A percentile compares a stretch with the other conserved stretches of the same genome.
Conservation (phyloP, 176 grass and related monocot species). For the Cenchrus americanus region DNA sequence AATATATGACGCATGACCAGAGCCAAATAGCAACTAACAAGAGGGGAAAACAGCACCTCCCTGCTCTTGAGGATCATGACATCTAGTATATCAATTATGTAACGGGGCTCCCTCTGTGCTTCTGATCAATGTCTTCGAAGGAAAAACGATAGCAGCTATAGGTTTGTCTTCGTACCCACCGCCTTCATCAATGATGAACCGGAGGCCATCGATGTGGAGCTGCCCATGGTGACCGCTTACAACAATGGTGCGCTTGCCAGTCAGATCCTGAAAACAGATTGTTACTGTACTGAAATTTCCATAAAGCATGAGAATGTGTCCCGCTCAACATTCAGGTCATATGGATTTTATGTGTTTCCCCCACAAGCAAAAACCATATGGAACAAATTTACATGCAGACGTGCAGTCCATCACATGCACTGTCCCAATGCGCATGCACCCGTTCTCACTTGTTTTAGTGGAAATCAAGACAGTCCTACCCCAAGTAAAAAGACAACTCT, state of each 20-base stretch:
- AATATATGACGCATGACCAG: background rate
- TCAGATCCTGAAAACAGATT: slow-evolving; percentile 58
- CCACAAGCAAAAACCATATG: slow-evolving; percentile 18
- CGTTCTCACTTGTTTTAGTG: slow-evolving; percentile 34
- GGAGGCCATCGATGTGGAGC: slow-evolving; percentile 71
- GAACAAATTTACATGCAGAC: background rate
- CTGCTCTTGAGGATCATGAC: background rate
- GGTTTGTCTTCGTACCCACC: slow-evolving; percentile 65
- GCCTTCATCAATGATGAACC: slow-evolving; percentile 83
- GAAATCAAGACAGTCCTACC: background rate
- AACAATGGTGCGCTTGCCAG: slow-evolving; percentile 60
- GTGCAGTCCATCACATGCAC: background rate
- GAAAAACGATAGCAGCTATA: slow-evolving; percentile 77
- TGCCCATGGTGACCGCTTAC: slow-evolving; percentile 89
- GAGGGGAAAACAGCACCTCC: background rate
- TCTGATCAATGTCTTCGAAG: slow-evolving; percentile 66
- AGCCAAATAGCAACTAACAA: slow-evolving; percentile 9
- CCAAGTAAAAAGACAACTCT: slow-evolving; percentile 15
- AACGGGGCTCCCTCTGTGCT: slow-evolving; percentile 25
- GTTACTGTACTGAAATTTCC: background rate
- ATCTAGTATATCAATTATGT: slow-evolving; percentile 9
- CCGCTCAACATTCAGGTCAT: background rate
- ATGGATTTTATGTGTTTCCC: background rate
- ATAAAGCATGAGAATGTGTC: background rate
- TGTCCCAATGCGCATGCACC: background rate